phyloP scores from a whole-genome alignment of 768 basidiomycete genomes.

The Xerocomus spinulosus region DNA sequence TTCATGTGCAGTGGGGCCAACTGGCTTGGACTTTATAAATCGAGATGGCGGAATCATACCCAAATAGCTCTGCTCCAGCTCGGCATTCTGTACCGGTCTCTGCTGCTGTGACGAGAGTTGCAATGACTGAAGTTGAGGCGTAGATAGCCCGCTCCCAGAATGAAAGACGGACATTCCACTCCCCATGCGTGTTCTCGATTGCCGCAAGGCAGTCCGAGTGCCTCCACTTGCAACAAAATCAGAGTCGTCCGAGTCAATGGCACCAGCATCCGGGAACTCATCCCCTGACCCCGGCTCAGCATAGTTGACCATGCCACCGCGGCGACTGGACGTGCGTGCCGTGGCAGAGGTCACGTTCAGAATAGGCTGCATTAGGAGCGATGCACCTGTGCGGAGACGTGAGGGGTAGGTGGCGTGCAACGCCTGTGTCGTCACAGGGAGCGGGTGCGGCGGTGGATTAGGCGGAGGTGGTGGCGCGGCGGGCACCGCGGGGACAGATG shows the following conservation, averaged over 20 bases:
- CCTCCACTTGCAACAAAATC: conserved; percentile 71
- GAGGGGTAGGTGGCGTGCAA: conserved; percentile 80
- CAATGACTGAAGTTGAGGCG: conserved; percentile 28
- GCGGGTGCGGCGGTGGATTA: conserved; percentile 51
- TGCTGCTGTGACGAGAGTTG: conserved; percentile 18
- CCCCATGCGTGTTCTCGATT: conserved; percentile 40
- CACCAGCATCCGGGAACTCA: conserved; percentile 76
- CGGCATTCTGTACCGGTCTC: conserved; percentile 40
- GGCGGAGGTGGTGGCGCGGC: conserved; percentile 32
- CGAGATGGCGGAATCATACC: conserved; percentile 79
- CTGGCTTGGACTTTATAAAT: conserved; percentile 60
- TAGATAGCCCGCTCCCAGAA: conserved; percentile 41
- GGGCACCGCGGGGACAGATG: conserved; percentile 26
- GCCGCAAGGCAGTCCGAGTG: conserved; percentile 52
- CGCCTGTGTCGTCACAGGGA: conserved; percentile 66
- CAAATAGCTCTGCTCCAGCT: conserved; percentile 84
- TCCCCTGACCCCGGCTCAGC: conserved; percentile 83
- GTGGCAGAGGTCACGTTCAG: conserved; percentile 40
- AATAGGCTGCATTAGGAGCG: conserved; percentile 88
- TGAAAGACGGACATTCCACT: conserved; percentile 54
- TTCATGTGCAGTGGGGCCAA: conserved; percentile 59
- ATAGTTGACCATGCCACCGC: conserved; percentile 77
- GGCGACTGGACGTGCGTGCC: conserved; percentile 47
- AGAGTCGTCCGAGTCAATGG: conserved; percentile 79
- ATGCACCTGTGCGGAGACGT: conserved; percentile 84